Conservation (phyloP, 2,329 filamentous ascomycete species). For the Helotiales sp. region DNA sequence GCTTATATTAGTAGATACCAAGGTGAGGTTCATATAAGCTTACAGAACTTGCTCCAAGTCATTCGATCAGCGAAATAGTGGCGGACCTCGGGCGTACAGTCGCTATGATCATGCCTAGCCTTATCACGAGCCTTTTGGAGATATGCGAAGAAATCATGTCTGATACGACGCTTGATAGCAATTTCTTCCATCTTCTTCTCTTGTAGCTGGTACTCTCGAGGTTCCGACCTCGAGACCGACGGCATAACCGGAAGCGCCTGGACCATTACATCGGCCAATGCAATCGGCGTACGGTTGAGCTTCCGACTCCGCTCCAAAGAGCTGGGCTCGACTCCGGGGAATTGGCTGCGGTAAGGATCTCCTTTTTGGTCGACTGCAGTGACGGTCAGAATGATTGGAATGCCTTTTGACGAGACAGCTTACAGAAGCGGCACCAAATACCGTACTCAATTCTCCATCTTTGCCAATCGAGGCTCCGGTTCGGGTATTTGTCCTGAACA, state of each 20-base stretch:
- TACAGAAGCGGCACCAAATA: slow-evolving; percentile 11
- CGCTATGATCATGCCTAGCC: slow-evolving; percentile 5
- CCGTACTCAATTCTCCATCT: slow-evolving; percentile 2
- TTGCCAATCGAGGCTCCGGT: slow-evolving; percentile 6
- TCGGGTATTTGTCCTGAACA: neutral
- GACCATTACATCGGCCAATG: neutral
- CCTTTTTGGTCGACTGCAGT: no score
- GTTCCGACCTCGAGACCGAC: no score
- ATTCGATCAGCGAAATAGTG: slow-evolving; percentile 14
- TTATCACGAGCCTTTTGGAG: slow-evolving; percentile 21
- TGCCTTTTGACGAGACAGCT: no score
- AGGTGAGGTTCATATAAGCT: neutral
- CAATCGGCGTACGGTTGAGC: no score
- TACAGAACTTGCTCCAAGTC: slow-evolving; percentile 17
- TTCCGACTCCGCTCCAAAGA: no score
- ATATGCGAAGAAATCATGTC: slow-evolving; percentile 22
- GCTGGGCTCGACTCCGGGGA: slow-evolving; percentile 1
- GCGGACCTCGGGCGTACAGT: slow-evolving; percentile 4
- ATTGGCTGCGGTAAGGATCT: no score
- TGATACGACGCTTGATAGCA: slow-evolving; percentile 4
- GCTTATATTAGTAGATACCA: no score
- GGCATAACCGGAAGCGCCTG: neutral
- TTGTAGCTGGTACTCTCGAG: neutral
- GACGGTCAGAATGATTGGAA: no score
- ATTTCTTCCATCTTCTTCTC: slow-evolving; percentile 23